A percentile compares a stretch with the other conserved stretches of the same genome.
Evolutionary conservation across 106 monocot genomes (phyloP).

Genomic region (Triglochin maritima): DNA sequence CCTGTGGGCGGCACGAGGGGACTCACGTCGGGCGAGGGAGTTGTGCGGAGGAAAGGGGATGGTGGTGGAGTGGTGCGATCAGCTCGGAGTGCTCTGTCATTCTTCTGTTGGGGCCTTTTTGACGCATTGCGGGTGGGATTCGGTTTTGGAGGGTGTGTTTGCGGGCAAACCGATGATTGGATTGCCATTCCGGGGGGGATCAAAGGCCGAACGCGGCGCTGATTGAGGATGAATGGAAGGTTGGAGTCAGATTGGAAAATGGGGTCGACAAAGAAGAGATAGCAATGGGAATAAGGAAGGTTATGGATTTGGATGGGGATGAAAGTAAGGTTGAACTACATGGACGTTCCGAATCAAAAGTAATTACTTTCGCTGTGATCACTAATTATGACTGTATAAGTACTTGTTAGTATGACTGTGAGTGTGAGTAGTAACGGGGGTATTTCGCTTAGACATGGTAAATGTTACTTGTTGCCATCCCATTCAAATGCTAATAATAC

Average conservation of each 20-base stretch:
- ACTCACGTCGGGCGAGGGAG: neutral
- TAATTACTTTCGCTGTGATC: no score
- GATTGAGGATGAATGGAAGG: constrained; percentile 39
- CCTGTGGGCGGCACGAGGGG: constrained; percentile 25
- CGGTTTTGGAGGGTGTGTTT: constrained; percentile 32
- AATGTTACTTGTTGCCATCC: no score
- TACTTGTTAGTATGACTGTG: no score
- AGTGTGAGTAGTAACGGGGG: no score
- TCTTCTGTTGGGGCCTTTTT: constrained; percentile 50
- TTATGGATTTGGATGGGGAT: constrained; percentile 9
- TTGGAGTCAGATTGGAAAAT: constrained; percentile 24
- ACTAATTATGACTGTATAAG: no score
- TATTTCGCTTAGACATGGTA: no score
- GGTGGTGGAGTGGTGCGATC: constrained; percentile 51
- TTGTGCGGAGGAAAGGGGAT: constrained; percentile 17
- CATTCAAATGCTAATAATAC: no score
- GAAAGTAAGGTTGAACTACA: constrained; percentile 1
- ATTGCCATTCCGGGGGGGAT: constrained; percentile 36
- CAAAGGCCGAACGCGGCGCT: constrained; percentile 27
- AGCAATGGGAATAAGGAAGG: constrained; percentile 1
- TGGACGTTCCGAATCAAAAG: neutral
- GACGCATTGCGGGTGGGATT: constrained; percentile 82
- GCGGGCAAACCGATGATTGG: constrained; percentile 49
- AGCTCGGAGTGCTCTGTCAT: constrained; percentile 42
- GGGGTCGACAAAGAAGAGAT: constrained; percentile 18